Base-by-base conservation (phyloP, 169 alveolate species). In the Cytauxzoon felis region DNA sequence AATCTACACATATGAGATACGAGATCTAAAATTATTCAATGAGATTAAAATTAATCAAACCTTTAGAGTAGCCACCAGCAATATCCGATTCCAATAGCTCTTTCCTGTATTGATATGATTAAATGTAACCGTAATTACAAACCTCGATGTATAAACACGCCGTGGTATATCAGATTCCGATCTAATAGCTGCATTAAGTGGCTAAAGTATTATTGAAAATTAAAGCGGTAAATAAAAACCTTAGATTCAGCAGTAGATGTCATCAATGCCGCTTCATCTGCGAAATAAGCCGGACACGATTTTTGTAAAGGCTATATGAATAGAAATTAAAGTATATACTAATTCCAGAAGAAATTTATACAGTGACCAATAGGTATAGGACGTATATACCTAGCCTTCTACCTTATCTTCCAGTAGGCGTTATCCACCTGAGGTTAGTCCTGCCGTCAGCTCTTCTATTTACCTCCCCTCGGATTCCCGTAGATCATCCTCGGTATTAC, bases 131-230 rank as follows among this genome's bases (percentile, higher is more conserved):
- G 3, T 6, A 6, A 1, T 1, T 18, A 9, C 52, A 40, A 23
- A 73, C 84, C 84, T 73, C 24, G 80, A 57, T 18, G 80, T 26
- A 58, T 54, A 63, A 52, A 48, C 69, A 5, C 88, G 84, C 41
- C 73, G 24, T 6, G 87, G 87, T 36, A 85, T 85, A 50, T 85
- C 91, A 2, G 91, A 60, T 33, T 79, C 88, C 48, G 48, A 65
- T 21, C 84, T 58, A 29, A 79, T 78, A 24, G 91, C 82, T 5
- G 91, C 86, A 38, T 85, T 85, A 24, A 85, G 52, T n/a, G 91
- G 91, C 71, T 83, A n/a, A 54, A 50, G 21, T 48, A 30, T 62
- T 47, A 70, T 19, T 52, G 29, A 36, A 52, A 38, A 19, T 34
- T 48, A n/a, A 65, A 27, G 29, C 56, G 4, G 9, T 7, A 2